A percentile compares a stretch with the other conserved stretches of the same genome.
Conservation (phyloP, 2,329 filamentous ascomycete species). For the Ophiostoma ulmi region DNA sequence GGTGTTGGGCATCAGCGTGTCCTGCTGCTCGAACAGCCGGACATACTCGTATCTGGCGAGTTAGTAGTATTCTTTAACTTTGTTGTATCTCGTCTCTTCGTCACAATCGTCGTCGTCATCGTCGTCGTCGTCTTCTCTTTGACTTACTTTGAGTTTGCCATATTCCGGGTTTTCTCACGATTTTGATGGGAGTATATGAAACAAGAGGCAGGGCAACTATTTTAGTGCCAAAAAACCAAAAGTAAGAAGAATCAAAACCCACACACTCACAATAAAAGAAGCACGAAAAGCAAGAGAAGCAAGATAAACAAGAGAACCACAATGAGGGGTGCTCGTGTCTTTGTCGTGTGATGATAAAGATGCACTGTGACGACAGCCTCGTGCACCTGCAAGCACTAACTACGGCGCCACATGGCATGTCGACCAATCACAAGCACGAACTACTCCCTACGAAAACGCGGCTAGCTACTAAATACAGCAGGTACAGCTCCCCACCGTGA, state of each 20-base stretch:
- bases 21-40: conserved; percentile 77
- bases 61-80: not conserved
- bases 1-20: conserved; percentile 77
- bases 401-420: not conserved
- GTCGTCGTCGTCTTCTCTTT: not conserved
- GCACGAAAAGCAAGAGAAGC: not conserved
- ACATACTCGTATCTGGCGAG: conserved; percentile 81
- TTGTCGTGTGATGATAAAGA: conserved; percentile 12
- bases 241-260: too few relatives aligned
- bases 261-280: too few relatives aligned
- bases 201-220: not conserved
- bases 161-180: conserved; percentile 10
- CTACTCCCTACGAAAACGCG: not conserved
- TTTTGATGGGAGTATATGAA: not conserved
- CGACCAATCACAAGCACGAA: not conserved
- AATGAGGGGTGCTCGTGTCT: conserved; percentile 2
- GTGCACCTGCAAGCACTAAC: conserved; percentile 12
- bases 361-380: conserved; percentile 8
- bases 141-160: conserved; percentile 33
- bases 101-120: not conserved
- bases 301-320: not conserved
- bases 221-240: too few relatives aligned
- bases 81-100: not conserved
- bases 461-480: not conserved
- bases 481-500: conserved; percentile 1